phyloP scores from a whole-genome alignment of 176 grass and related monocot genomes.

The Sorghum bicolor region DNA sequence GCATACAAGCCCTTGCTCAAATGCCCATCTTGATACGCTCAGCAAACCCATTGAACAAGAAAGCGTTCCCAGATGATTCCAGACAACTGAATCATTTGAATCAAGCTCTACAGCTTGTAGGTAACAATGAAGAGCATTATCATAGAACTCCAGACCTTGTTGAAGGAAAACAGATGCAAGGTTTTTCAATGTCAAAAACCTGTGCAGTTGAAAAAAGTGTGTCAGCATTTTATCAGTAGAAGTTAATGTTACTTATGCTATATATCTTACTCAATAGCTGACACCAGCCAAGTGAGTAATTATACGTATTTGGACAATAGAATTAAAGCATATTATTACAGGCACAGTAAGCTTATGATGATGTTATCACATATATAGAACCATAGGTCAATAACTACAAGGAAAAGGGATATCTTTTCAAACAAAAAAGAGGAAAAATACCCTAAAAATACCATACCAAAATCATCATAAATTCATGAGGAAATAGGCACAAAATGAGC shows the following conservation, averaged over 20 bases:
- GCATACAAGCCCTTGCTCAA: conserved; percentile 93
- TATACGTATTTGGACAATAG: conserved; percentile 5
- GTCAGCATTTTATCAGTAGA: conserved; percentile 25
- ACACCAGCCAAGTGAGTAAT: conserved; percentile 15
- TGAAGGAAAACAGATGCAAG: conserved; percentile 86
- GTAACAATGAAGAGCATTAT: conserved; percentile 94
- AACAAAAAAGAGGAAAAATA: background rate
- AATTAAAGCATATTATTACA: conserved; percentile 7
- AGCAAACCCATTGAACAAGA: conserved; percentile 89
- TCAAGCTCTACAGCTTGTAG: conserved; percentile 95
- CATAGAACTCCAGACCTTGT: conserved; percentile 60
- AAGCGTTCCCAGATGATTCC: conserved; percentile 95
- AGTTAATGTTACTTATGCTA: background rate
- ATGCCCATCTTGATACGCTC: conserved; percentile 88
- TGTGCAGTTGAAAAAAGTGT: conserved; percentile 40
- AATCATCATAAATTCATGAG: background rate
- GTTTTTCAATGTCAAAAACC: conserved; percentile 95
- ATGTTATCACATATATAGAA: background rate
- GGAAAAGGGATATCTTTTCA: background rate
- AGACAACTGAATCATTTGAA: conserved; percentile 87
- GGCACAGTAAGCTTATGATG: background rate
- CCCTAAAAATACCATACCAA: background rate
- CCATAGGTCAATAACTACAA: background rate
- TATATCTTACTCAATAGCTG: conserved; percentile 13
- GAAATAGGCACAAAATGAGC: background rate